These are phyloP conservation scores for Solanum pennellii DNA, from an alignment of 257 asterid genomes.

Conservation along the genomic window DNA sequence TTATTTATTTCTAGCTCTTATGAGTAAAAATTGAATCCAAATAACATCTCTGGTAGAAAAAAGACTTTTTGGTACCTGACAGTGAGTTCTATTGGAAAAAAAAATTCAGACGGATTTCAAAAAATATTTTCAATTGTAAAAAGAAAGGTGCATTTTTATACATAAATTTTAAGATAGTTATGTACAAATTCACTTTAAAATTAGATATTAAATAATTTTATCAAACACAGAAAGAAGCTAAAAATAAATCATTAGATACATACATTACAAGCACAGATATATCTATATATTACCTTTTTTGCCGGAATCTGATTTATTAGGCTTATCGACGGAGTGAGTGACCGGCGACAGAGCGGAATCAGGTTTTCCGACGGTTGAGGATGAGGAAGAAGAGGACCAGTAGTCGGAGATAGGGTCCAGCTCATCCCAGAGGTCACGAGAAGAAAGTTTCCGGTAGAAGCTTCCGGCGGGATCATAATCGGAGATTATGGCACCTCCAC, in stretches of 20 bases:
- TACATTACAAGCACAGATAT: background rate
- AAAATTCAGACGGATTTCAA: background rate
- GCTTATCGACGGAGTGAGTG: background rate
- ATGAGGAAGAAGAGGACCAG: conserved; percentile 47
- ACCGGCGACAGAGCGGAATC: background rate
- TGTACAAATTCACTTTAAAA: background rate
- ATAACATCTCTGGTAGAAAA: background rate
- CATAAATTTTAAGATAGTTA: background rate
- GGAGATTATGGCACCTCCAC: conserved; percentile 81
- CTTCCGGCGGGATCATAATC: conserved; percentile 39
- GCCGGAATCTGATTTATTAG: background rate
- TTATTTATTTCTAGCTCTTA: background rate
- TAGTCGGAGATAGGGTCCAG: conserved; percentile 42
- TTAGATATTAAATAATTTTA: background rate
- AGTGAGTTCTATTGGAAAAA: background rate
- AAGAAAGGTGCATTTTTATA: background rate
- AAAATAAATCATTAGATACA: background rate
- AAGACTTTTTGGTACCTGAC: background rate
- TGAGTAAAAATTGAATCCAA: background rate
- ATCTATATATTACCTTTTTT: background rate
- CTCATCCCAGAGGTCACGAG: conserved; percentile 57
- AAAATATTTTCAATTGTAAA: background rate
- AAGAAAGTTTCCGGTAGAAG: conserved; percentile 32
- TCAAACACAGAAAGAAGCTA: background rate
- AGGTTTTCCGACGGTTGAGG: conserved; percentile 5